A percentile compares a stretch with the other conserved stretches of the same genome.
Conservation (phyloP, 345 rosid genomes). For the Euphorbia tirucalli region DNA sequence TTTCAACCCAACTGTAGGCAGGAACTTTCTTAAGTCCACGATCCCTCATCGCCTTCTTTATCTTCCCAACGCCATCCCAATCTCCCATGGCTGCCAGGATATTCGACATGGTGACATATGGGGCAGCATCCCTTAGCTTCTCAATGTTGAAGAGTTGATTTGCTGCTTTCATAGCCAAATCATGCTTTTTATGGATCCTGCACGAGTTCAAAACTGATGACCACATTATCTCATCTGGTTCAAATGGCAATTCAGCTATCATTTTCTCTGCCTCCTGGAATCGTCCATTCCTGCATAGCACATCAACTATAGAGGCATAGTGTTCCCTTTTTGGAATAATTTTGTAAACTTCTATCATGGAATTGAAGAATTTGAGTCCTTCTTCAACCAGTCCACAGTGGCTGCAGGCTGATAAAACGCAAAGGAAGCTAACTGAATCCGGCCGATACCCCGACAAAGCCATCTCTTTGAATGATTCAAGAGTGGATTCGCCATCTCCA, state of each 20-base stretch:
- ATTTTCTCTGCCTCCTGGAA: conserved; percentile 66
- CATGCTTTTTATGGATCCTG: conserved; percentile 74
- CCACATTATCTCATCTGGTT: conserved; percentile 85
- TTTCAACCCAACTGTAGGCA: conserved; percentile 86
- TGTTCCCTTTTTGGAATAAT: conserved; percentile 66
- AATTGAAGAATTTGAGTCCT: conserved; percentile 53
- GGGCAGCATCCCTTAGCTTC: conserved; percentile 72
- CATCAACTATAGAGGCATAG: conserved; percentile 63
- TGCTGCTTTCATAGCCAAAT: conserved; percentile 69
- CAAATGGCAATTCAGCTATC: conserved; percentile 67
- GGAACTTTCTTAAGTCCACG: conserved; percentile 69
- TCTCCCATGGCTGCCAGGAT: conserved; percentile 67
- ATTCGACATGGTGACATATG: conserved; percentile 82
- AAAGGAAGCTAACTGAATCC: conserved; percentile 69
- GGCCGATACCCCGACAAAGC: conserved; percentile 57
- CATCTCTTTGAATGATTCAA: conserved; percentile 58
- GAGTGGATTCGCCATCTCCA: conserved; percentile 66
- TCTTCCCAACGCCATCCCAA: conserved; percentile 65
- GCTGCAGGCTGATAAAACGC: conserved; percentile 75
- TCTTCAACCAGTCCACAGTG: conserved; percentile 77
- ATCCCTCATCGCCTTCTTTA: conserved; percentile 78
- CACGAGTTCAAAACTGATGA: conserved; percentile 81
- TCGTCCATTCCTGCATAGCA: conserved; percentile 61
- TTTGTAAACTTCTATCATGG: conserved; percentile 51
- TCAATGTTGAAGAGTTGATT: conserved; percentile 60